phyloP scores from a whole-genome alignment of 1,284 basidiomycete species.

The Neotropicomus parvogracilis region DNA sequence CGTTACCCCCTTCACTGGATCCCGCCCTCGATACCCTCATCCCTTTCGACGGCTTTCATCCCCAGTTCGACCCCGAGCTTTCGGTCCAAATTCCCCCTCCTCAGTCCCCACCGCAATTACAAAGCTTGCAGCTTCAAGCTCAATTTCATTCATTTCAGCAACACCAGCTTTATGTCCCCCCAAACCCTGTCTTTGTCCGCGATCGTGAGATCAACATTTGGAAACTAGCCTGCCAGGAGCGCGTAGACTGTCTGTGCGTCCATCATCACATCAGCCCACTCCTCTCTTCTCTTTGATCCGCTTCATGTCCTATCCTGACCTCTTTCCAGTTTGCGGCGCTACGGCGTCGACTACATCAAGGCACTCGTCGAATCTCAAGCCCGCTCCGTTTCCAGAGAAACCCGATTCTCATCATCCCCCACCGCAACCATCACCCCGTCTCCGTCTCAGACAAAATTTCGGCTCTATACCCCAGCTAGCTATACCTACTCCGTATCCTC shows the following conservation, averaged over 20 bases:
- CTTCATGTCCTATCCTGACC: constrained; percentile 9
- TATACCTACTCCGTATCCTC: constrained; percentile 28
- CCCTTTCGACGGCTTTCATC: constrained; percentile 25
- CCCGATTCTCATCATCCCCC: background rate
- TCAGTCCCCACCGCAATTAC: constrained; percentile 16
- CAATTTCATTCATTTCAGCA: constrained; percentile 27
- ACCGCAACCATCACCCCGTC: constrained; percentile 2
- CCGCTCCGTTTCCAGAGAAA: constrained; percentile 2
- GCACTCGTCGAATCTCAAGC: constrained; percentile 32
- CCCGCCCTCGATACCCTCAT: constrained; percentile 23
- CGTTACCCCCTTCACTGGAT: constrained; percentile 11
- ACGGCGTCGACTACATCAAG: constrained; percentile 34
- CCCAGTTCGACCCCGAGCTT: constrained; percentile 15
- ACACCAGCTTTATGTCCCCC: constrained; percentile 28
- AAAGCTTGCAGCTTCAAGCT: constrained; percentile 24
- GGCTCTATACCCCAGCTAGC: constrained; percentile 32
- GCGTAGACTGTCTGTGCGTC: constrained; percentile 32
- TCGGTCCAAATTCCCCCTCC: constrained; percentile 15
- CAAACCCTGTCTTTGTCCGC: constrained; percentile 28
- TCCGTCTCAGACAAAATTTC: constrained; percentile 25
- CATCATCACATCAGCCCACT: constrained; percentile 6
- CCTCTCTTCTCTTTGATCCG: constrained; percentile 15
- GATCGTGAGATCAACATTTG: constrained; percentile 34
- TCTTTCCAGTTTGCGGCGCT: constrained; percentile 27
- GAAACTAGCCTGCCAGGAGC: constrained; percentile 34